Percentiles rank a stretch among this genome's conserved stretches.
Evolutionary conservation across 306 rosid genomes (phyloP).

Genomic region (Fragaria nilgerrensis): DNA sequence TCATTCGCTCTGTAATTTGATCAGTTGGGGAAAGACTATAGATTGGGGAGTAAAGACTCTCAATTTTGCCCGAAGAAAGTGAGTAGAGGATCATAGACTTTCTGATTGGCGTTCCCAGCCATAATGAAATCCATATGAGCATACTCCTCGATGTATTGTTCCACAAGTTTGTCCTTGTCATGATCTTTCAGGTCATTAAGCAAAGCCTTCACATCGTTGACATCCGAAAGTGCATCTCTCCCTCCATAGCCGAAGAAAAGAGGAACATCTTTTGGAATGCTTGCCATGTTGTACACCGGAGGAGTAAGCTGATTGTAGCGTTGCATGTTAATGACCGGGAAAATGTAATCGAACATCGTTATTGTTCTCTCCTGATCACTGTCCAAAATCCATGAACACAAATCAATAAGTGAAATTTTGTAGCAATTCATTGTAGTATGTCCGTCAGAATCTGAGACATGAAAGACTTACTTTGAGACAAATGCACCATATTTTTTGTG

Average conservation of each 20-base stretch:
- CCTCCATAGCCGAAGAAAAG: constrained; percentile 68
- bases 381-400: constrained; percentile 19
- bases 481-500: constrained; percentile 67
- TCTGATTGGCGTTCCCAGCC: constrained; percentile 62
- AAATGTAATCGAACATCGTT: constrained; percentile 62
- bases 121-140: constrained; percentile 84
- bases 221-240: constrained; percentile 67
- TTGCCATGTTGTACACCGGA: constrained; percentile 60
- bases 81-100: constrained; percentile 66
- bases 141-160: constrained; percentile 60
- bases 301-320: constrained; percentile 73
- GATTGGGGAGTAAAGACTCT: not conserved
- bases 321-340: constrained; percentile 37
- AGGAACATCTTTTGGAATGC: constrained; percentile 65
- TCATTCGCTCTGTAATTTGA: no score
- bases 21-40: no score
- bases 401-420: not conserved
- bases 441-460: not conserved
- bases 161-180: constrained; percentile 55
- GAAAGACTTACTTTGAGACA: constrained; percentile 65
- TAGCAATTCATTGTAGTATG: not conserved
- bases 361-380: constrained; percentile 67
- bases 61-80: constrained; percentile 63
- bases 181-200: constrained; percentile 54
- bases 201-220: constrained; percentile 54